These are phyloP conservation scores for Aspergillus sclerotialis DNA, from an alignment of 2,329 filamentous ascomycete species.

Conservation along the genomic window DNA sequence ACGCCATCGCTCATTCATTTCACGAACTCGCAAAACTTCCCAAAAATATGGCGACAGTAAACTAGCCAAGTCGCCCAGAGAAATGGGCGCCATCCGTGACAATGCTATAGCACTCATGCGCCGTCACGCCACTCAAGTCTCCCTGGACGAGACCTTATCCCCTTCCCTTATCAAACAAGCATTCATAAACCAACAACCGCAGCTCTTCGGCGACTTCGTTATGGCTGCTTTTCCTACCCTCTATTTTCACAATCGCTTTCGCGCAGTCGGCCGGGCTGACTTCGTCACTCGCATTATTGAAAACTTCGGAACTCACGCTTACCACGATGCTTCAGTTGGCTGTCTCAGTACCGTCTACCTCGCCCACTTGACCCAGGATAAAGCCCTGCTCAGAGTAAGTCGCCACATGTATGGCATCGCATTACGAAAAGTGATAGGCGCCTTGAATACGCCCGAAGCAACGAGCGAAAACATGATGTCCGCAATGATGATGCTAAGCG, in stretches of 20 bases:
- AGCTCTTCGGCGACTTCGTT: constrained; percentile 19
- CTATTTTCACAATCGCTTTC: constrained; percentile 21
- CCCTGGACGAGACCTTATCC: constrained; percentile 15
- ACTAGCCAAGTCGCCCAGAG: constrained; percentile 3
- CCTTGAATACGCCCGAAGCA: constrained; percentile 19
- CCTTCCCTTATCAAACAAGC: constrained; percentile 16
- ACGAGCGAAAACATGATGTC: constrained; percentile 26
- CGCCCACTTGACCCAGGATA: constrained; percentile 17
- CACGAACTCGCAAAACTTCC: constrained; percentile 1
- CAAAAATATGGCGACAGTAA: background rate
- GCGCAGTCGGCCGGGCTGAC: constrained; percentile 13
- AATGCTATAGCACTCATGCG: constrained; percentile 20
- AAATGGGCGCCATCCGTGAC: constrained; percentile 12
- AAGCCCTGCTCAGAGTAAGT: constrained; percentile 14
- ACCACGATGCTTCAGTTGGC: constrained; percentile 19
- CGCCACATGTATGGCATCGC: constrained; percentile 26
- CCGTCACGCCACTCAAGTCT: constrained; percentile 10
- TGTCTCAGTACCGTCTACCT: constrained; percentile 21
- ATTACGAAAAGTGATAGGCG: constrained; percentile 21
- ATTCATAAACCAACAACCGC: constrained; percentile 13
- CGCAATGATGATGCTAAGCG: constrained; percentile 31
- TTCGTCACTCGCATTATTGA: constrained; percentile 17
- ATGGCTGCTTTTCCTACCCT: constrained; percentile 20
- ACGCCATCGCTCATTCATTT: constrained; percentile 13
- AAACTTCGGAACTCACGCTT: constrained; percentile 16